Conservation (phyloP, 2,329 filamentous ascomycete species). For the Colletotrichum coccodes region DNA sequence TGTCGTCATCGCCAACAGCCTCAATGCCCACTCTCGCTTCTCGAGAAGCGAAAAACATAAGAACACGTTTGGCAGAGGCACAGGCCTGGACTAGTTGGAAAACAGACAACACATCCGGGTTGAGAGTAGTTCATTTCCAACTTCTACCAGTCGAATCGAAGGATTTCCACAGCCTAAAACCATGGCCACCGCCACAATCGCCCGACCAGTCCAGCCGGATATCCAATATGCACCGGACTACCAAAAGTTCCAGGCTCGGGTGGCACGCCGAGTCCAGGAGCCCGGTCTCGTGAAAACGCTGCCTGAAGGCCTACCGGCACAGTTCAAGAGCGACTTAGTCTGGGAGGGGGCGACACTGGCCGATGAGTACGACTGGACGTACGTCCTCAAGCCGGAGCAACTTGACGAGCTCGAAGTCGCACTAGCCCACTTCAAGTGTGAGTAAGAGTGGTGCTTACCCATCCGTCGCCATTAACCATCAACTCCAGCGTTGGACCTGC, state of each 20-base stretch:
- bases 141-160: background rate
- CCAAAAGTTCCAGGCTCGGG: conserved; percentile 62
- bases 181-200: conserved; percentile 13
- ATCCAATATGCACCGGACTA: conserved; percentile 66
- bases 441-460: background rate
- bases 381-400: conserved; percentile 56
- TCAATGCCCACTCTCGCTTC: background rate
- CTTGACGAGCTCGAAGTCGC: conserved; percentile 56
- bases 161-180: background rate
- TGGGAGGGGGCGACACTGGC: conserved; percentile 65
- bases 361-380: conserved; percentile 63
- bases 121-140: background rate
- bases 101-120: background rate
- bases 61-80: background rate
- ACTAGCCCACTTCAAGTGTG: conserved; percentile 30
- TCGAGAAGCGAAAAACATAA: background rate
- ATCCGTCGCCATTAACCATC: background rate
- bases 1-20: conserved; percentile 16
- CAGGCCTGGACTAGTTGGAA: background rate
- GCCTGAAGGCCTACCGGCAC: conserved; percentile 60
- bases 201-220: conserved; percentile 62
- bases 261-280: conserved; percentile 52
- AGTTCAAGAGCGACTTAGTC: conserved; percentile 61
- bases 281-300: conserved; percentile 52
- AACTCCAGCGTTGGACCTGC: conserved; percentile 34